Evolutionary conservation across 1,284 basidiomycete species (phyloP).

Genomic region (Apiotrichum sp.): DNA sequence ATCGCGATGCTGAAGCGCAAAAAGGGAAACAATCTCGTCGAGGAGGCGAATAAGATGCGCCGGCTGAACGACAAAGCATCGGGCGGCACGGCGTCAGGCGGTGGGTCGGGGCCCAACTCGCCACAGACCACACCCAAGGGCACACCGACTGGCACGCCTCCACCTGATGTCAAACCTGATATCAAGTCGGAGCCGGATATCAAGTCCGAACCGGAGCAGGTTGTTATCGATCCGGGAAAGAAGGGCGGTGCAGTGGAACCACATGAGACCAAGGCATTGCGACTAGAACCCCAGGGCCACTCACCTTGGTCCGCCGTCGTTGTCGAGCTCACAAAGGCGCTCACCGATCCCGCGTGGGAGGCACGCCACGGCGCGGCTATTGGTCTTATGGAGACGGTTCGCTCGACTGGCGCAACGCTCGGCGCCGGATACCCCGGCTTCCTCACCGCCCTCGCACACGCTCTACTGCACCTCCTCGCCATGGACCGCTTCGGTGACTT

Average conservation of each 20-base stretch:
- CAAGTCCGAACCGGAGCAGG: slow-evolving; percentile 19
- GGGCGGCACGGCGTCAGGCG: background rate
- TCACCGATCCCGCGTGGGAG: slow-evolving; percentile 87
- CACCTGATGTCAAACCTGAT: slow-evolving; percentile 8
- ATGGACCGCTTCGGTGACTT: slow-evolving; percentile 97
- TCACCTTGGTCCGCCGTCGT: slow-evolving; percentile 89
- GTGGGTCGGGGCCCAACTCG: slow-evolving; percentile 9
- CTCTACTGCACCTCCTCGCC: slow-evolving; percentile 85
- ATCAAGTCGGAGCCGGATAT: slow-evolving; percentile 10
- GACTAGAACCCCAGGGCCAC: slow-evolving; percentile 52
- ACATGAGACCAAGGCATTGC: slow-evolving; percentile 17
- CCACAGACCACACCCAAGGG: slow-evolving; percentile 10
- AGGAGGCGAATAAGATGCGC: slow-evolving; percentile 45
- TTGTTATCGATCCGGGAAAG: slow-evolving; percentile 45
- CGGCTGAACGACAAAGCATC: slow-evolving; percentile 30
- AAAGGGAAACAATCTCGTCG: slow-evolving; percentile 41
- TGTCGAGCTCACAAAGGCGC: slow-evolving; percentile 72
- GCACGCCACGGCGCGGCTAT: slow-evolving; percentile 89
- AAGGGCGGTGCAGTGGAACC: slow-evolving; percentile 43
- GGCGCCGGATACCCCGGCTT: slow-evolving; percentile 63
- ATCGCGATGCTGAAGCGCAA: slow-evolving; percentile 48
- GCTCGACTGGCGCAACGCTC: slow-evolving; percentile 72
- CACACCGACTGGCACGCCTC: slow-evolving; percentile 11
- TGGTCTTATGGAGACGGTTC: slow-evolving; percentile 82
- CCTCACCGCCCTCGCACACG: slow-evolving; percentile 62